Percentiles rank a stretch among this genome's conserved stretches.
Conservation (phyloP, 2,329 filamentous ascomycete genomes). For the Fonsecaea nubica region DNA sequence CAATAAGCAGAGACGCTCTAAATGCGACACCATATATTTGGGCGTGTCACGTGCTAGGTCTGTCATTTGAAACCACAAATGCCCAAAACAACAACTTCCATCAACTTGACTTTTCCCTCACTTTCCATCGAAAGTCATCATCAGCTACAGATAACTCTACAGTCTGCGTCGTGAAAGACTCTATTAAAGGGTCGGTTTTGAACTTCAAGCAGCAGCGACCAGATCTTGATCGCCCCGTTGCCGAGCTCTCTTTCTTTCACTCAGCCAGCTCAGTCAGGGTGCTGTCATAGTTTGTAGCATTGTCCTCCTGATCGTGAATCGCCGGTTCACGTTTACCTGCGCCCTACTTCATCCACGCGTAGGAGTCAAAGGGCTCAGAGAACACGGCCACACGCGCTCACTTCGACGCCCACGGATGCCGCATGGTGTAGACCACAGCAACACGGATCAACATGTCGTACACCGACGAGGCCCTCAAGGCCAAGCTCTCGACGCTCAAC, state of each 20-base stretch:
- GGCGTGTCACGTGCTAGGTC: background rate
- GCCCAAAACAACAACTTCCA: conserved; percentile 1
- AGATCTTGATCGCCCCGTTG: background rate
- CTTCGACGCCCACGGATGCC: background rate
- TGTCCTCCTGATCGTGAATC: conserved; percentile 4
- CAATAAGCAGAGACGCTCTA: too few species aligned
- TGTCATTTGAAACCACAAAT: background rate
- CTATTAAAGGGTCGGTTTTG: background rate
- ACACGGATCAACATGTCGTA: conserved; percentile 73
- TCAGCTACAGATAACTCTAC: conserved; percentile 1
- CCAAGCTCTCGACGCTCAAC: conserved; percentile 92
- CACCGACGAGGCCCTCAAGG: conserved; percentile 91
- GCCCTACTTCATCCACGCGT: conserved; percentile 1
- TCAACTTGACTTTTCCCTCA: background rate
- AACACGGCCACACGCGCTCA: background rate
- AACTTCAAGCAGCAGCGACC: background rate
- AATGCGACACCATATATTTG: background rate
- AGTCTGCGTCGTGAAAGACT: background rate
- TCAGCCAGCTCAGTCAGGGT: background rate
- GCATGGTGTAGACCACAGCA: background rate
- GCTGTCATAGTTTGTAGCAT: conserved; percentile 24
- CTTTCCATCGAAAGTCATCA: background rate
- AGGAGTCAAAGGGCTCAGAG: background rate
- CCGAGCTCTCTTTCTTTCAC: conserved; percentile 5
- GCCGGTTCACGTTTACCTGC: conserved; percentile 2